phyloP scores from a whole-genome alignment of 2,329 filamentous ascomycete genomes.

The Fusarium odoratissimum region DNA sequence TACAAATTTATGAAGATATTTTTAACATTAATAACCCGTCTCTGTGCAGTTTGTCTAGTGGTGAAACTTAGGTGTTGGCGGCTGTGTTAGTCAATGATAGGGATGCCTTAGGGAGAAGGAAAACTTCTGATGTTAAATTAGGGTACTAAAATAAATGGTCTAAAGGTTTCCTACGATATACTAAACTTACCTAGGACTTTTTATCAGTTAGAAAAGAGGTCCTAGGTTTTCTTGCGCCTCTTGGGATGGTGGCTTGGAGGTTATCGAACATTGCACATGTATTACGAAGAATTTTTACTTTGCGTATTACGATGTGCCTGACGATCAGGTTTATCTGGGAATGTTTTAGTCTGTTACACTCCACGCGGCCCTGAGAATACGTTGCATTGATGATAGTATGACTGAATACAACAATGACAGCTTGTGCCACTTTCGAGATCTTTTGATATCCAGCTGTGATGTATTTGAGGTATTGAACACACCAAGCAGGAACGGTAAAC shows the following conservation, averaged over 20 bases:
- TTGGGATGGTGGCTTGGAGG: background rate
- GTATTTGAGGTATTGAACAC: fast-evolving
- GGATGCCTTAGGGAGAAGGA: background rate
- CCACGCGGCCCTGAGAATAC: constrained; percentile 18
- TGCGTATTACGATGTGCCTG: constrained; percentile 2
- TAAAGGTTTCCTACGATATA: fast-evolving
- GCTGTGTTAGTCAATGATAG: background rate
- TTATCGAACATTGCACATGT: background rate
- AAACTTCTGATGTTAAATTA: background rate
- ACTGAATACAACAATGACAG: background rate
- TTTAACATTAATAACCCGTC: background rate
- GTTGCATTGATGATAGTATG: constrained; percentile 14
- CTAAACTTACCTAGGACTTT: background rate
- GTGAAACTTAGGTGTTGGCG: background rate
- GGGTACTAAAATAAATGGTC: background rate
- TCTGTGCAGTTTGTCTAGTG: background rate
- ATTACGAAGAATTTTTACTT: background rate
- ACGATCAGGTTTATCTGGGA: constrained; percentile 13
- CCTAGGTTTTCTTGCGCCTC: background rate
- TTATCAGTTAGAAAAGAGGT: background rate
- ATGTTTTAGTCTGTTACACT: constrained; percentile 17
- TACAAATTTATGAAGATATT: constrained; percentile 34
- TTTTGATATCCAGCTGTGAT: background rate
- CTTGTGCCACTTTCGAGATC: background rate
- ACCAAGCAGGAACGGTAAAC: background rate